Evolutionary conservation across 495 filamentous ascomycete species (phyloP).

Genomic region (Bombardia bombarda): DNA sequence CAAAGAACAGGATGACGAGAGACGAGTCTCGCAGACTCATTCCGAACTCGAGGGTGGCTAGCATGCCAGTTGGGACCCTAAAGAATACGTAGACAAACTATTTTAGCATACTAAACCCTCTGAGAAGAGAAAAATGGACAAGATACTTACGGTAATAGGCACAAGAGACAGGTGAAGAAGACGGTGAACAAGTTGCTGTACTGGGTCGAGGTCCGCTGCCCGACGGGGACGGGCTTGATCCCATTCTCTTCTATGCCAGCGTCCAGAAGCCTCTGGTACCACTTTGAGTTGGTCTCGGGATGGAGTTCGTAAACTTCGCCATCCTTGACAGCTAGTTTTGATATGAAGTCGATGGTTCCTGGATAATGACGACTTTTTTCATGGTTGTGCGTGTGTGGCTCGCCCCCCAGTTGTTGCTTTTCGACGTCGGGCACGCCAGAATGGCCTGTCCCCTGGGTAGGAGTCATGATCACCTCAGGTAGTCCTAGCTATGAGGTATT

Average conservation of each 20-base stretch:
- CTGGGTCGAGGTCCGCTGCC: conserved; percentile 40
- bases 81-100: background rate
- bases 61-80: conserved; percentile 45
- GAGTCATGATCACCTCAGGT: background rate
- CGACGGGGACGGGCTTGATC: conserved; percentile 45
- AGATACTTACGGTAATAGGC: conserved; percentile 33
- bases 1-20: conserved; percentile 50
- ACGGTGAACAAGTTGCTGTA: conserved; percentile 45
- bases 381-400: background rate
- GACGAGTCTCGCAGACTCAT: conserved; percentile 46
- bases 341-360: conserved; percentile 1
- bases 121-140: background rate
- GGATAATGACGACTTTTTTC: background rate
- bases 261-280: conserved; percentile 38
- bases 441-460: background rate
- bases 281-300: conserved; percentile 22
- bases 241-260: conserved; percentile 42
- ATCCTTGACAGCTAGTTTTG: conserved; percentile 19
- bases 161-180: conserved; percentile 36
- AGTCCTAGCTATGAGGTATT: background rate
- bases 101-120: background rate
- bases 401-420: background rate
- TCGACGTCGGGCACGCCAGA: background rate
- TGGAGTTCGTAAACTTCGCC: conserved; percentile 26
- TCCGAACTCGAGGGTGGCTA: conserved; percentile 42